Evolutionary conservation across 371 early-diverging fungal genomes (phyloP), one percentile per base, ranked within the genome.

Genomic region (Antonospora locustae): DNA sequence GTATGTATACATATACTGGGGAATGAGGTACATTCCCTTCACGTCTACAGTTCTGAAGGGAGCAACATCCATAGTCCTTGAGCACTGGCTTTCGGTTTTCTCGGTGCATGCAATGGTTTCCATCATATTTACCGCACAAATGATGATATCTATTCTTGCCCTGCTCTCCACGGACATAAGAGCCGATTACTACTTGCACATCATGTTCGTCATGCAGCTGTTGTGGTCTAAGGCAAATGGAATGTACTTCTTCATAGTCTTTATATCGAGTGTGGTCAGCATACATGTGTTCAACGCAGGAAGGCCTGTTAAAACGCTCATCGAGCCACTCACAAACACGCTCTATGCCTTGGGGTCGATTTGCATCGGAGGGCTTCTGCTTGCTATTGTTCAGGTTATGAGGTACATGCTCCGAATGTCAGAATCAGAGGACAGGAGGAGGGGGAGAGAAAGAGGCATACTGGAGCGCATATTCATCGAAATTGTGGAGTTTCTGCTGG

Each of bases 171-270:
- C n/a, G n/a, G n/a, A n/a, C n/a, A n/a, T n/a, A n/a, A n/a, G n/a
- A n/a, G n/a, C n/a, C n/a, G n/a, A n/a, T n/a, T n/a, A n/a, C n/a
- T n/a, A n/a, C n/a, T n/a, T 40, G 22, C 3, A 20, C 24, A 4
- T 22, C 11, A 20, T 20, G 4, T 7, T 45, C 7, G 6, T 45
- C 28, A 9, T 45, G 23, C 16, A 5, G 3, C 5, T 3, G 12
- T 19, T 3, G 23, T 45, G 45, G 45, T 4, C 23, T 6, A 3
- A 25, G 3, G 4, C 16, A 3, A 20, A 5, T 23, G 7, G 11
- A 6, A 23, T 23, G 5, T 45, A 45, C 16, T 45, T 45, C 16
- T 4, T 45, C 4, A 45, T 23, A 45, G 45, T 45, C 7, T 45
- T 3, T 45, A 23, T 45, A 3, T 3, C 6, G 5, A 17, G 25